Evolutionary conservation across 1,139 yeast species (phyloP), one percentile per base, ranked within the genome.

Genomic region (Wickerhamomyces sp.): DNA sequence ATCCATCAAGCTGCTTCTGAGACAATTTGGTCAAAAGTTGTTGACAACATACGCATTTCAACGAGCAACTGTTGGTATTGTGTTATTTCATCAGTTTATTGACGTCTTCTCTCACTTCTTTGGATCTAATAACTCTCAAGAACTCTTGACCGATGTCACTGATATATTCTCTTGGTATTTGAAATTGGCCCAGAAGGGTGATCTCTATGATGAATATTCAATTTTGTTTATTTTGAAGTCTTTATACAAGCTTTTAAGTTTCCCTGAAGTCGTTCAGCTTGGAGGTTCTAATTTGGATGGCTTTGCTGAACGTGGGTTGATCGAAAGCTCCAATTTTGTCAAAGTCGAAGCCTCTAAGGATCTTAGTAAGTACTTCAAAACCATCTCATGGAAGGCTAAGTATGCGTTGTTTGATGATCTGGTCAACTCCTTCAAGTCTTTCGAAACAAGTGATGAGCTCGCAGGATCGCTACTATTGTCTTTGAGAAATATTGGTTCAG

Each of bases 401-500:
- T 42, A 60, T 35, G 40, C 36, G 2, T 39, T 64, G n/a, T 70
- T 71, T 37, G 49, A 48, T 15, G 44, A 46, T 0, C 43, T 72
- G 14, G 51, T 62, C n/a, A 42, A 44, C 4, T 42, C 53, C 1
- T 71, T 70, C 39, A 40, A 39, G 2, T 37, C 41, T 6, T 69
- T 73, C 4, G 66, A 66, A 31, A 40, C 51, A 6, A 54, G 68
- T 0, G 45, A 61, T 4, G 81, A 74, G 40, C 36, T 51, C 0
- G 52, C 70, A 4, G 68, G 72, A 2, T 55, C 70, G 0, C 68
- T 61, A 43, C 55, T 66, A 18, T 36, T 51, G 13, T 66, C 70
- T 32, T 58, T 71, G 36, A 49, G 60, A 2, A 33, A 36, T 0
- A 33, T 75, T 4, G 50, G 72, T 2, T 31, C 44, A 2, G 37